Conservation (phyloP, 139 green algal species). For the Astrephomene gubernaculifera region DNA sequence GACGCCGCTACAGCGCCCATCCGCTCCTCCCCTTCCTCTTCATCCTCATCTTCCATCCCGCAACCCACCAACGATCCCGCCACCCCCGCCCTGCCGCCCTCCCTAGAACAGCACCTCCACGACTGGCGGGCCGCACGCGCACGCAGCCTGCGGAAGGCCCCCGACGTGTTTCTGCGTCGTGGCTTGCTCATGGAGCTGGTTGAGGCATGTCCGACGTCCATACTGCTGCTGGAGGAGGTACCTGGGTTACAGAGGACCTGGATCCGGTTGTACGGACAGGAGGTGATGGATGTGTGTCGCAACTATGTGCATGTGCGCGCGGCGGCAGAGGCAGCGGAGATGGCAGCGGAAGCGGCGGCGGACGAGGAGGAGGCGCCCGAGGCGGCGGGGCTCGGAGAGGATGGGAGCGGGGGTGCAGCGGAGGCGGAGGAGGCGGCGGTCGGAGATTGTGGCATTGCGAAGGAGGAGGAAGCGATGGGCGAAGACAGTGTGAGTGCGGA, state of each 20-base stretch:
- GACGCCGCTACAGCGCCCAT: neutral
- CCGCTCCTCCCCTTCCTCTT: no score
- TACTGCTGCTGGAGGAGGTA: conserved; percentile 13
- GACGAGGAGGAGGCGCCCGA: neutral
- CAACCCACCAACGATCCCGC: no score
- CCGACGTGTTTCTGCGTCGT: conserved; percentile 5
- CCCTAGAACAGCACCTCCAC: neutral
- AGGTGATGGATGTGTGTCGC: conserved; percentile 28
- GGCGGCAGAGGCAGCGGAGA: neutral
- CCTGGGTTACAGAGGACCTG: neutral
- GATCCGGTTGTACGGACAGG: neutral
- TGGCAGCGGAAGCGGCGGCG: neutral
- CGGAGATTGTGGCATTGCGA: no score
- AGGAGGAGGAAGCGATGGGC: no score
- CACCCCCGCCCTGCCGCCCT: neutral
- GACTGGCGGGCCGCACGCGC: neutral
- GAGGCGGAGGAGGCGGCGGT: no score
- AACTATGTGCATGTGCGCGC: neutral
- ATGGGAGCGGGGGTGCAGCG: neutral
- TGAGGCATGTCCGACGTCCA: neutral
- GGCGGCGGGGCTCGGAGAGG: neutral
- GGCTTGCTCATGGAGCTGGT: conserved; percentile 13
- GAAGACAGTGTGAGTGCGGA: no score
- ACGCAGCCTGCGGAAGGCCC: neutral
- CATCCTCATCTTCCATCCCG: no score